Base-by-base conservation (phyloP, 305 asterid species). In the Stenogyne calaminthoides region DNA sequence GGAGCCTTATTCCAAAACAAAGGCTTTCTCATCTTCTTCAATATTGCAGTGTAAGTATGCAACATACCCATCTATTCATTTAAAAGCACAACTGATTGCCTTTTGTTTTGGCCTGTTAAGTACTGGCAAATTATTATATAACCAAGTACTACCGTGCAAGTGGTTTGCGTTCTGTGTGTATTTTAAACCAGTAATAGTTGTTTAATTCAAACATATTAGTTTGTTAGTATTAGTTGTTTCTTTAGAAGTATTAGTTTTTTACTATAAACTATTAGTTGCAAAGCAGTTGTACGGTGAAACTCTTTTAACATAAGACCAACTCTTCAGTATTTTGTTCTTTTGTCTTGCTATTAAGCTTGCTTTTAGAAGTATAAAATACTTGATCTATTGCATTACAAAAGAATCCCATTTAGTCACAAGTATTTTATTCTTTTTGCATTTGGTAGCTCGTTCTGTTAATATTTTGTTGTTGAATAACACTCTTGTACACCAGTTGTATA, bases 21-120 rank as follows among this genome's bases (percentile, higher is more conserved):
- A 34, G 59, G 84, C 70, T 88, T 90, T 64, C 47, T 83, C 4
- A 72, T 84, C 78, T 88, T 90, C 84, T 62, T 89, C 80, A 82
- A 81, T 27, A 52, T 89, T 70, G 95, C 98, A 20, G 6, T 88
- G 98, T 95, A 79, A 92, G 99, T 84, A n/a, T 68, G 12, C 64
- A 9, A 3, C 2, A 61, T 69, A 0, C 69, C 44, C 64, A 3
- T 61, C 18, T 34, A 9, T 60, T 58, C 44, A 6, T 29, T 25
- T 6, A 9, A 51, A 10, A 29, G 19, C 57, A 6, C 32, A 39
- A n/a, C 7, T n/a, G 44, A 67, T 64, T 64, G 59, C 44, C 8
- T 60, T 73, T 40, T 71, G 19, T 57, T 46, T 59, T 15, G 10
- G 63, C n/a, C n/a, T n/a, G n/a, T n/a, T n/a, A n/a, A n/a, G n/a